Base-by-base conservation (phyloP, 2,329 filamentous ascomycete species). In the Hypoxylon sp. region DNA sequence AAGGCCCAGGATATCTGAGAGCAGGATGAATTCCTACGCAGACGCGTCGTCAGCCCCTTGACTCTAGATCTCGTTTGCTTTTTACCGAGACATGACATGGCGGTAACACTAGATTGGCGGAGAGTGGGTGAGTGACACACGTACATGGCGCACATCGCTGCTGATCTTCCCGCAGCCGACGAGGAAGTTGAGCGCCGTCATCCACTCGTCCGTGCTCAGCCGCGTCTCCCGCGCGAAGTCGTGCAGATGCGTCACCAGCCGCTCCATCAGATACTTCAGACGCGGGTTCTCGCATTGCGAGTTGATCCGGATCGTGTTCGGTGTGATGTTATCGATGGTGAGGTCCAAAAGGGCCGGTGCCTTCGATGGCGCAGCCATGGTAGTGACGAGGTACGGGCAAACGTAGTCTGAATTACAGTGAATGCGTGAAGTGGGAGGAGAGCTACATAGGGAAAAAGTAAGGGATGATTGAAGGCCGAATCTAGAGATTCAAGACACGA, bases 151-250 rank as follows among this genome's bases (percentile, higher is more conserved):
- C 50, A 93, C 89, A 73, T 92, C 89, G 61, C 82, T 89, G 75
- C 88, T 91, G 63, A 89, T 94, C 77, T 95, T 85, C 3, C 92
- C 92, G 7, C 90, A 89, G 40, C 83, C 81, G 0, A 90, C 91
- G 26, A 95, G 80, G 79, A 94, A 95, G 44, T 85, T 79, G 57
- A 95, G 82, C 1, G 87, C 90, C 0, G 85, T 81, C 88, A 91
- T 91, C 92, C 92, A 95, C 81, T 96, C 92, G 2, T 87, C 82
- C 3, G 89, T 91, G 75, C 88, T 91, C 32, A 95, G 83, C 28
- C 91, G 83, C 1, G 91, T 94, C 78, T 95, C 92, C 57, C 91
- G 85, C 4, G 91, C 91, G 75, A 93, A 95, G 79, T 94, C 91
- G 78, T 96, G 92, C 1, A 95, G 81, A 78, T 96, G 92, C 11